Percentiles rank a stretch among this genome's conserved stretches.
Conservation (phyloP, 352 stramenopile genomes). For the Phytophthora melonis region DNA sequence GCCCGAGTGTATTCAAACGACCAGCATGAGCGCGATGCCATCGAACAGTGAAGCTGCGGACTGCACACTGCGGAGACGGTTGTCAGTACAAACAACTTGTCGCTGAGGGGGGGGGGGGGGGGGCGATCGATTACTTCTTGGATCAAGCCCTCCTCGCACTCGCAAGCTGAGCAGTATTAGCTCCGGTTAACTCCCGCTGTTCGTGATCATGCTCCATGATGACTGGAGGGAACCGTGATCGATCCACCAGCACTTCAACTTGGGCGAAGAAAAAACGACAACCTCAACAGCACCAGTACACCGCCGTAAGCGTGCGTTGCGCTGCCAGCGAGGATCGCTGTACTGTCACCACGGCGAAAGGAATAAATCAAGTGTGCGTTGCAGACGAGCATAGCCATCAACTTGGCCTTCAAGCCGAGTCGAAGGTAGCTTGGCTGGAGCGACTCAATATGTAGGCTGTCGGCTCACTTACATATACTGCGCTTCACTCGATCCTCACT, state of each 20-base stretch:
- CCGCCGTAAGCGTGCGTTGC: neutral
- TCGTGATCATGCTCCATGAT: slow-evolving; percentile 24
- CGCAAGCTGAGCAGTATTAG: neutral
- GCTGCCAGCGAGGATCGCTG: slow-evolving; percentile 1
- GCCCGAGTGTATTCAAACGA: neutral
- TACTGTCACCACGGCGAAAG: neutral
- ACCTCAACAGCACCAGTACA: slow-evolving; percentile 2
- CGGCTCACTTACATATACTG: no score
- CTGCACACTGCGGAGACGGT: neutral
- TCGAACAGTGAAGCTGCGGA: neutral
- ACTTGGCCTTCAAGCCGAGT: neutral
- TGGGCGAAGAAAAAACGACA: slow-evolving; percentile 6
- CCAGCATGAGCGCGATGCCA: neutral
- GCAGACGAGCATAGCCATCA: neutral
- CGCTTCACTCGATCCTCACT: slow-evolving; percentile 19
- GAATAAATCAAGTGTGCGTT: slow-evolving; percentile 31
- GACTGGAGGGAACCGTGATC: slow-evolving; percentile 5
- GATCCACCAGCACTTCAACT: slow-evolving; percentile 17
- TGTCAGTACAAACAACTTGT: neutral
- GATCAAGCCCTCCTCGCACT: neutral
- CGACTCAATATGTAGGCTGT: no score
- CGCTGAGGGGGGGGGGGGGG: no score
- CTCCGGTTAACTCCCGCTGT: slow-evolving; percentile 30
- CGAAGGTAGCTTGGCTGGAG: neutral
- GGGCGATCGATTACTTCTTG: slow-evolving; percentile 20